Percentiles rank a stretch among this genome's conserved stretches.
phyloP scores from a whole-genome alignment of 2,329 filamentous ascomycete species.

The Aspergillus sp. region DNA sequence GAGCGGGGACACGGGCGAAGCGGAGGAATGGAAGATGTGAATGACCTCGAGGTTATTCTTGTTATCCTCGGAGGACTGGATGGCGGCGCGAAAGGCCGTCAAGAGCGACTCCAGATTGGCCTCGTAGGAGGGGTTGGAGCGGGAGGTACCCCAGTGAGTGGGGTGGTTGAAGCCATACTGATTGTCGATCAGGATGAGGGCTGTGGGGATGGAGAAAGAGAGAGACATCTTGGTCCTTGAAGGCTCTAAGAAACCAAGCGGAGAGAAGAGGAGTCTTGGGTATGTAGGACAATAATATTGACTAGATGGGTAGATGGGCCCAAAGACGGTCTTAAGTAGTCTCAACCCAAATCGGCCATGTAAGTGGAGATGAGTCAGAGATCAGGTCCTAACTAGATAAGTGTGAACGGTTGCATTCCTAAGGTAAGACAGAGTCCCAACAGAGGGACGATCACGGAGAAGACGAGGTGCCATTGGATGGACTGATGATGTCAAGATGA shows the following conservation, averaged over 20 bases:
- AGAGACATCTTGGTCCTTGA: slow-evolving; percentile 8
- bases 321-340: no score
- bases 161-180: slow-evolving; percentile 44
- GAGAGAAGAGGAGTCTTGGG: not conserved
- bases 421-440: no score
- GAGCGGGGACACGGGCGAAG: slow-evolving; percentile 33
- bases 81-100: slow-evolving; percentile 32
- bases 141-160: slow-evolving; percentile 41
- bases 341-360: no score
- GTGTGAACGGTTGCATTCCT: no score
- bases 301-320: not conserved
- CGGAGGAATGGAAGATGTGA: slow-evolving; percentile 49
- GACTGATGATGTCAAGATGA: no score
- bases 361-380: no score
- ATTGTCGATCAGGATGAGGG: slow-evolving; percentile 50
- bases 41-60: slow-evolving; percentile 36
- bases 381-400: no score
- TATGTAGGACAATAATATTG: not conserved
- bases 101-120: slow-evolving; percentile 43
- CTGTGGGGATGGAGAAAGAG: slow-evolving; percentile 31
- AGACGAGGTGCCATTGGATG: no score
- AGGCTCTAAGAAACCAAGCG: not conserved
- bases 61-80: slow-evolving; percentile 4
- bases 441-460: no score
- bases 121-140: slow-evolving; percentile 49